Base-by-base conservation (phyloP, 352 stramenopile genomes). In the Phytophthora citricola region DNA sequence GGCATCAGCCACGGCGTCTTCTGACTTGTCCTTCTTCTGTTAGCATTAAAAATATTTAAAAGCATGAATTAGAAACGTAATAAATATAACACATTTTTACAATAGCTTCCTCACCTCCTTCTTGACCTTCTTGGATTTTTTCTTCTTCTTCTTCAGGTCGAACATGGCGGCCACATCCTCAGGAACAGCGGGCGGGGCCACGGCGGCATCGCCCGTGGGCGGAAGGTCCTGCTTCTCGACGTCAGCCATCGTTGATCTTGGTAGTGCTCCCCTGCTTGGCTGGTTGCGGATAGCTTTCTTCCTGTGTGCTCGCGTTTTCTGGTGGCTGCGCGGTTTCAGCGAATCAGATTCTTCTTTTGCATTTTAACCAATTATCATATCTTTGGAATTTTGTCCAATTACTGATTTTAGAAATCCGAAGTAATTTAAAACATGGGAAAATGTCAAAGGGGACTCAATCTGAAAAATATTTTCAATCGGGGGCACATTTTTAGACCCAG, bases 61-160 rank as follows among this genome's bases (percentile, higher is more conserved):
- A 62, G 24, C 6, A 50, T 44, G 15, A 45, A 8, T 14, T 48
- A 31, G 9, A 36, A 58, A 17, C 27, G 87, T 76, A 38, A 62
- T 66, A 57, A 12, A 12, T 38, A 41, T 20, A 22, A 47, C 11
- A 8, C 36, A 15, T 3, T 14, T 32, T 11, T 11, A 34, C 15
- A 27, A 53, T 15, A 15, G n/a, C 2, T 20, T 40, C 7, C 5
- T 49, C 38, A 85, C 78, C 73, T 87, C 78, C 62, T 98, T 95
- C 75, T 97, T 96, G 41, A 75, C 70, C 68, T 98, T 97, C 76
- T 97, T 97, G 62, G 93, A 92, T 75, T 97, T 98, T 75, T 93
- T 93, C 83, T 93, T 96, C 82, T 94, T 95, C 65, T 90, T 93
- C 61, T 89, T 91, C 54, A 97, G 56, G 71, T 98, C 91, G 64